phyloP scores from a whole-genome alignment of 2,329 filamentous ascomycete genomes.

The Akanthomyces uredinophilus region DNA sequence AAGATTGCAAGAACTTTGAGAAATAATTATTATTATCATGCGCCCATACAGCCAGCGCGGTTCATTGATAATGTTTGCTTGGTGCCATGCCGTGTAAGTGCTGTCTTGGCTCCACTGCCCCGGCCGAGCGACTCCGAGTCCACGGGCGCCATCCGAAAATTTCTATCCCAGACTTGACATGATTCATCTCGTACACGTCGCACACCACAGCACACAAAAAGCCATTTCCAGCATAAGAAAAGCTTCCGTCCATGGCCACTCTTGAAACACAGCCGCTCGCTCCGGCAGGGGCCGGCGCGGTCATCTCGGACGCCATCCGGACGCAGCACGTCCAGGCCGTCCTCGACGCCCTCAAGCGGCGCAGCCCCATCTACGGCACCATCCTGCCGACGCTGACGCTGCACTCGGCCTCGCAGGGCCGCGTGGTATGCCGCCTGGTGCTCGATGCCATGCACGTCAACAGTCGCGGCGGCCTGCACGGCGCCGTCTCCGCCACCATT shows the following conservation, averaged over 20 bases:
- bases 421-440: conserved; percentile 42
- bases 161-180: background rate
- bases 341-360: conserved; percentile 33
- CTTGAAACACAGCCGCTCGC: background rate
- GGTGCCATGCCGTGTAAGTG: background rate
- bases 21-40: too few relatives aligned
- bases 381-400: conserved; percentile 39
- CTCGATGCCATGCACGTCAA: conserved; percentile 58
- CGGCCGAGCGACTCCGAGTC: background rate
- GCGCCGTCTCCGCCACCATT: conserved; percentile 64
- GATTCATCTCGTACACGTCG: background rate
- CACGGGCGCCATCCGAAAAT: conserved; percentile 1
- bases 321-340: conserved; percentile 27
- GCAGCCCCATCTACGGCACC: conserved; percentile 48
- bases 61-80: background rate
- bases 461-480: conserved; percentile 61
- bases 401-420: conserved; percentile 39
- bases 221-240: background rate
- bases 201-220: background rate
- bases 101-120: background rate
- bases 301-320: conserved; percentile 1
- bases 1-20: too few relatives aligned
- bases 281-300: background rate
- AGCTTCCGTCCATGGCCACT: background rate
- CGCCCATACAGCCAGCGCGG: too few relatives aligned